phyloP scores from a whole-genome alignment of 192 early-diverging fungal genomes.

The Coemansia reversa region DNA sequence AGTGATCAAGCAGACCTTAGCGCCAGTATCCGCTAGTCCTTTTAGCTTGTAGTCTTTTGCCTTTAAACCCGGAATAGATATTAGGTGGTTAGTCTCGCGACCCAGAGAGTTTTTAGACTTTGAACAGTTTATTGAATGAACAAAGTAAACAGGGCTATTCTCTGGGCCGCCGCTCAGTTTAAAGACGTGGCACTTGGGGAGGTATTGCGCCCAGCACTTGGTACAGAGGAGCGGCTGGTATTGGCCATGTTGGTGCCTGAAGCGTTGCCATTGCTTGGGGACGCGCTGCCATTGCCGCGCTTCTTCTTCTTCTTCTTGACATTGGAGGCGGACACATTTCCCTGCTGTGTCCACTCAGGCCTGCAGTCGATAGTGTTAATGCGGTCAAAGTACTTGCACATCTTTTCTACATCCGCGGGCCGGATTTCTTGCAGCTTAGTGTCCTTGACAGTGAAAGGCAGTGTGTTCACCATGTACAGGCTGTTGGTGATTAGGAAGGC shows the following conservation, averaged over 20 bases:
- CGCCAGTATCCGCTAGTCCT: background rate
- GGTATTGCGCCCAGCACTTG: no score
- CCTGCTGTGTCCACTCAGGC: no score
- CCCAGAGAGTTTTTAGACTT: background rate
- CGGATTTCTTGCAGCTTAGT: background rate
- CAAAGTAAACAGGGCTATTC: background rate
- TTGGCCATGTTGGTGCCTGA: background rate
- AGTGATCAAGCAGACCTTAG: background rate
- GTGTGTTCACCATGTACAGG: background rate
- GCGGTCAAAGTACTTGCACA: background rate
- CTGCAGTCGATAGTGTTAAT: background rate
- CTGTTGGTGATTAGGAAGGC: background rate
- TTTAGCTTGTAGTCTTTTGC: background rate
- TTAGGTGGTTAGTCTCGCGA: background rate
- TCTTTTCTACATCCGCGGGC: background rate
- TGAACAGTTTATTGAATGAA: background rate
- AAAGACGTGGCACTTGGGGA: background rate
- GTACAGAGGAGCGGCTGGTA: background rate
- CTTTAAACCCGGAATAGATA: background rate
- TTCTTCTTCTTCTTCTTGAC: background rate
- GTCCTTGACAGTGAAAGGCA: background rate
- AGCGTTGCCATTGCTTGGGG: background rate
- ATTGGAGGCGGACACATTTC: background rate
- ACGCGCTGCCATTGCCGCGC: background rate
- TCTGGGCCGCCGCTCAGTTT: background rate